These are phyloP conservation scores for Bolboschoenus planiculmis DNA, from an alignment of 176 grass and related monocot species.

Conservation along the genomic window DNA sequence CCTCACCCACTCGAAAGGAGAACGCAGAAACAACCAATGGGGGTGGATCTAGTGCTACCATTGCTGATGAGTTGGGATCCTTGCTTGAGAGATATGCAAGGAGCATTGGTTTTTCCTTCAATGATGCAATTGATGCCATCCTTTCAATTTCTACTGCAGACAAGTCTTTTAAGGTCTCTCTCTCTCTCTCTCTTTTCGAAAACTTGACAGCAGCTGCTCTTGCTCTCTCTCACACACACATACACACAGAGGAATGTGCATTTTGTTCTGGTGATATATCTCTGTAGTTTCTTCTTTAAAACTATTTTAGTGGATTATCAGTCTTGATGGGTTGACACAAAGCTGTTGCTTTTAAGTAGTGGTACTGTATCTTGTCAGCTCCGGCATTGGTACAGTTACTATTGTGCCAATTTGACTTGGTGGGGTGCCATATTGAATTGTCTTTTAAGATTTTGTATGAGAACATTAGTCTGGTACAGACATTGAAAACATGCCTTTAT, in stretches of 20 bases:
- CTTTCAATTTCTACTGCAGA: slow-evolving; percentile 58
- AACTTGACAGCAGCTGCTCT: no score
- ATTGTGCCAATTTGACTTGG: not conserved
- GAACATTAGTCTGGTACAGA: not conserved
- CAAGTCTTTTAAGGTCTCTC: slow-evolving; percentile 61
- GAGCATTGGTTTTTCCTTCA: slow-evolving; percentile 78
- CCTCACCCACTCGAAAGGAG: slow-evolving; percentile 37
- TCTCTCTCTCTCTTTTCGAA: not conserved
- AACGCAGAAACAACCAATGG: slow-evolving; percentile 37
- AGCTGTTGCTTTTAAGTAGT: not conserved
- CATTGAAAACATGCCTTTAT: not conserved
- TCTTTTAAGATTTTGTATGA: not conserved
- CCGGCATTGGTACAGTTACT: not conserved
- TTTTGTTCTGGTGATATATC: not conserved
- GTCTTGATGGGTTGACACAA: not conserved
- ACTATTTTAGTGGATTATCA: not conserved
- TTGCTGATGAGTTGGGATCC: slow-evolving; percentile 47
- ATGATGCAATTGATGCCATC: slow-evolving; percentile 67
- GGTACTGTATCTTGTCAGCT: not conserved
- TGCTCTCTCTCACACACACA: not conserved
- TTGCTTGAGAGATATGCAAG: slow-evolving; percentile 84
- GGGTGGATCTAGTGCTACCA: slow-evolving; percentile 34
- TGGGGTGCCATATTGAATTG: not conserved
- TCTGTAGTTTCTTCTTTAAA: not conserved
- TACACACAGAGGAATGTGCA: not conserved